A percentile compares a stretch with the other conserved stretches of the same genome.
Conservation (phyloP, 176 grass and related monocot species). For the Aegilops speltoides region DNA sequence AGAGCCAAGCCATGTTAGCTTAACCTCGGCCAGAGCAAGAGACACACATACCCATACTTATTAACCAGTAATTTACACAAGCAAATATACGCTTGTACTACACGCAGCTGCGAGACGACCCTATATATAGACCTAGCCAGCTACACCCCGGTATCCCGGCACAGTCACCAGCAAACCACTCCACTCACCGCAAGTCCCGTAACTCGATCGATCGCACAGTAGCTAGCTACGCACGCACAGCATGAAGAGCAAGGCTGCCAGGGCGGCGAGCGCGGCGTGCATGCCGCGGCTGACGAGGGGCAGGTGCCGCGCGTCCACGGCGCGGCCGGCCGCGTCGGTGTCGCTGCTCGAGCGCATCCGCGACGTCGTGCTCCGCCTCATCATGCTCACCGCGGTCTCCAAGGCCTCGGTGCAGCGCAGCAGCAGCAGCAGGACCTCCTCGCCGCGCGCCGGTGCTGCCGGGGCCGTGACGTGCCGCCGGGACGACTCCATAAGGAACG, state of each 20-base stretch:
- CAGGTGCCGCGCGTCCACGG: slow-evolving; percentile 33
- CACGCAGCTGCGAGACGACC: background rate
- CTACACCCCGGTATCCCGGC: background rate
- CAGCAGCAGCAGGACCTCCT: slow-evolving; percentile 22
- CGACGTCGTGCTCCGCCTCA: slow-evolving; percentile 62
- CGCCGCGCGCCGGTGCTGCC: background rate
- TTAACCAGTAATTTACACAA: background rate
- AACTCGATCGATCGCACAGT: background rate
- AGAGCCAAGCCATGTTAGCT: background rate
- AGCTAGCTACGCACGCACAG: background rate
- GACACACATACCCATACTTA: background rate
- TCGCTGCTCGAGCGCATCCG: slow-evolving; percentile 68
- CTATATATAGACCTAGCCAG: slow-evolving; percentile 25
- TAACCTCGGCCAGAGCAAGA: background rate
- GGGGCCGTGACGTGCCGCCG: slow-evolving; percentile 34
- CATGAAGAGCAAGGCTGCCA: slow-evolving; percentile 30
- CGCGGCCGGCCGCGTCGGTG: slow-evolving; percentile 42
- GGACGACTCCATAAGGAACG: slow-evolving; percentile 51
- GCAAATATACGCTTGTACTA: background rate
- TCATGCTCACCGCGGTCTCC: slow-evolving; percentile 68
- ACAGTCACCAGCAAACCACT: background rate
- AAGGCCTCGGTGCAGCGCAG: slow-evolving; percentile 23
- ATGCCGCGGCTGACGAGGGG: slow-evolving; percentile 52
- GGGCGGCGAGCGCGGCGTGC: slow-evolving; percentile 34
- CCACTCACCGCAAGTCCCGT: background rate